Evolutionary conservation across 2,329 filamentous ascomycete genomes (phyloP).

Genomic region (Botrytis cinerea): DNA sequence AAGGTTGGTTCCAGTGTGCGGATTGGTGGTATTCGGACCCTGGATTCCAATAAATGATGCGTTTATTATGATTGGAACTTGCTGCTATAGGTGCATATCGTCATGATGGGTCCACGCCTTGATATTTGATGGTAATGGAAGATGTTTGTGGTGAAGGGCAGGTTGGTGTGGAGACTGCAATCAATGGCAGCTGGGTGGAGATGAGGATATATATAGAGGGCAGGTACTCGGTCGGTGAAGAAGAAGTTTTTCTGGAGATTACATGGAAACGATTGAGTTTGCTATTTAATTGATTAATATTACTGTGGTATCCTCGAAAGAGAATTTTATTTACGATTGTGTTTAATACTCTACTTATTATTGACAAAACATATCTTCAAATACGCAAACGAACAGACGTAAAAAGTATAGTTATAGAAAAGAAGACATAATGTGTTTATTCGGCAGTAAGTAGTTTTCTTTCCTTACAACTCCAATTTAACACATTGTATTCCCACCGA

Average conservation of each 20-base stretch:
- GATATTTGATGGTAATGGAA: neutral
- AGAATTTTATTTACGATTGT: neutral
- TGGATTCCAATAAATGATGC: neutral
- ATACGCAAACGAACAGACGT: neutral
- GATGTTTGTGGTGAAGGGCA: conserved; percentile 1
- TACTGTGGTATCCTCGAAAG: neutral
- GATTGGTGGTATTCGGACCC: neutral
- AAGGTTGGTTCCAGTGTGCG: neutral
- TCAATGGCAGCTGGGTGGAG: conserved; percentile 4
- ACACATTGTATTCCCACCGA: neutral
- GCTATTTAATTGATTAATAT: neutral
- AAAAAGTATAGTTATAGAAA: neutral
- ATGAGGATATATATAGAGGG: conserved; percentile 22
- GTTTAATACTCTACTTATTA: neutral
- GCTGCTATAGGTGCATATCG: conserved; percentile 21
- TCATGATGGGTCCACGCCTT: conserved; percentile 13
- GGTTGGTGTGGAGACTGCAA: conserved; percentile 8
- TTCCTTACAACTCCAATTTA: too few species aligned
- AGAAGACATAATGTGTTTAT: conserved; percentile 8
- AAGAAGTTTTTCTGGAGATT: neutral
- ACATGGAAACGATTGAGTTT: neutral
- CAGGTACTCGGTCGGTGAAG: conserved; percentile 19
- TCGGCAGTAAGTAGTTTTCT: neutral
- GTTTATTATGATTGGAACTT: conserved; percentile 11
- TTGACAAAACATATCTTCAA: neutral